Percentiles rank a stretch among this genome's conserved stretches.
Evolutionary conservation across 148 eudicot genomes (phyloP).

Genomic region (Nepenthes mirabilis): DNA sequence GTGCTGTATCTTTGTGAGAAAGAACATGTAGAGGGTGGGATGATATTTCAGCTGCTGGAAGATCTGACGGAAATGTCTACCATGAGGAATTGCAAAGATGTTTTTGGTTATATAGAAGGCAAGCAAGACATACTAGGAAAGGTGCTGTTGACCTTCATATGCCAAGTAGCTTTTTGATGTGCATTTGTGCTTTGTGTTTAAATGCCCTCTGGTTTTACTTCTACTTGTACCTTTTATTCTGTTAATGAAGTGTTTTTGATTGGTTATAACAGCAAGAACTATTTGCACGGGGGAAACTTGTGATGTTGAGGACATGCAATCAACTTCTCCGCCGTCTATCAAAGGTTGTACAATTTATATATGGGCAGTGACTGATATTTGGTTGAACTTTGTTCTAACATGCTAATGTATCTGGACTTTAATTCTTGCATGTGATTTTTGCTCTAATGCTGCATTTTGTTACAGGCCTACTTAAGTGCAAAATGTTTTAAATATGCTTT

Average conservation of each 20-base stretch:
- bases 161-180: background rate
- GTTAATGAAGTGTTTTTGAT: conserved; percentile 7
- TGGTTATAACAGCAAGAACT: conserved; percentile 60
- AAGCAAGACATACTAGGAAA: conserved; percentile 96
- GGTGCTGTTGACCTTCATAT: conserved; percentile 25
- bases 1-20: conserved; percentile 95
- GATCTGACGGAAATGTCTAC: conserved; percentile 99
- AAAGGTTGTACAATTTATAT: conserved; percentile 36
- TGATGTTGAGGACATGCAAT: conserved; percentile 98
- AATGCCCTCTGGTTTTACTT: background rate
- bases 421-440: no score
- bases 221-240: background rate
- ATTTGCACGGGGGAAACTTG: conserved; percentile 96
- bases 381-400: no score
- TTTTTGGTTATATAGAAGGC: conserved; percentile 92
- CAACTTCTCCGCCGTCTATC: conserved; percentile 97
- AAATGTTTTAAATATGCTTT: no score
- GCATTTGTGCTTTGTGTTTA: background rate
- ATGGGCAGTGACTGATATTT: background rate
- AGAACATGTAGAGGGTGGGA: conserved; percentile 96
- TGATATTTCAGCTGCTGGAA: conserved; percentile 95
- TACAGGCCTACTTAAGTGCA: no score
- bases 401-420: no score
- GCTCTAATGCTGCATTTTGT: no score
- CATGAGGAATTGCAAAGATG: conserved; percentile 90